Percentiles rank a stretch among this genome's conserved stretches.
Evolutionary conservation across 345 rosid genomes (phyloP).

Genomic region (Hibiscus trionum): DNA sequence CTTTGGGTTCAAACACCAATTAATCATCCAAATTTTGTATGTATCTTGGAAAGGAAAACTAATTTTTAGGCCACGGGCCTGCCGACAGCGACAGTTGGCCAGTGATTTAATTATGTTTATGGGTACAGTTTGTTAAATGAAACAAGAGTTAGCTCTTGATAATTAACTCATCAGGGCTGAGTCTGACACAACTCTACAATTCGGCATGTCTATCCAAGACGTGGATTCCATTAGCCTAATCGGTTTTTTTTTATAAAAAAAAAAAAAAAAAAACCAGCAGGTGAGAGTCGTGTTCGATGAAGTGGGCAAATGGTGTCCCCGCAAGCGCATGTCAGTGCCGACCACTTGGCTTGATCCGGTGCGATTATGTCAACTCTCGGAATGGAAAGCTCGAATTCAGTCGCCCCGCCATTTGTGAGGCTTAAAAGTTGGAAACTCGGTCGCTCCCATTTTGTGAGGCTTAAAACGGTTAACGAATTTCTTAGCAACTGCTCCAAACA

Average conservation of each 20-base stretch:
- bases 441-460: background rate
- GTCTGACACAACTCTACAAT: background rate
- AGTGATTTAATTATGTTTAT: background rate
- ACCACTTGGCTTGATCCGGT: background rate
- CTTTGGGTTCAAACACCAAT: background rate
- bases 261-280: background rate
- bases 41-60: too few relatives aligned
- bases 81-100: background rate
- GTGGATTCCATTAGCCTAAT: conserved; percentile 4
- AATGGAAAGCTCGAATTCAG: background rate
- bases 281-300: background rate
- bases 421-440: background rate
- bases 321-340: background rate
- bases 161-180: background rate
- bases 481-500: background rate
- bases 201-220: background rate
- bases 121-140: background rate
- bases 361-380: background rate
- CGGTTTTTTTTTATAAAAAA: too few relatives aligned
- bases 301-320: background rate
- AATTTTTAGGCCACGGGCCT: background rate
- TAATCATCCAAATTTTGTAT: too few relatives aligned
- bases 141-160: background rate
- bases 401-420: background rate
- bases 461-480: background rate